These are phyloP conservation scores for Citrullus mucosospermus DNA, from an alignment of 306 rosid genomes.

Conservation along the genomic window DNA sequence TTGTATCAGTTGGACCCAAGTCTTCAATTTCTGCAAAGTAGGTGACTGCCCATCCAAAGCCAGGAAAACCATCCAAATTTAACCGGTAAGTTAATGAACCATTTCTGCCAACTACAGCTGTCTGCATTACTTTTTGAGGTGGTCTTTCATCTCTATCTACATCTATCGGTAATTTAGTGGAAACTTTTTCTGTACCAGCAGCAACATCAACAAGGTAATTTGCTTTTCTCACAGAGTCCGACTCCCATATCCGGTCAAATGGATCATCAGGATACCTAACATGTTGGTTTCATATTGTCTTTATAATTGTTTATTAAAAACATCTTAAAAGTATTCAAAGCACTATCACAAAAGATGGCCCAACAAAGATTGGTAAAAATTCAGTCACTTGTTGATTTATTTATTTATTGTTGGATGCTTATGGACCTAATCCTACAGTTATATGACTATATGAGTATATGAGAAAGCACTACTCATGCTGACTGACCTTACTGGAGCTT, in stretches of 20 bases:
- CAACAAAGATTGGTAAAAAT: background rate
- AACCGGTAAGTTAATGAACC: slow-evolving; percentile 85
- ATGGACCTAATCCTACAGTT: background rate
- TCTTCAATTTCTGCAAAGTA: slow-evolving; percentile 97
- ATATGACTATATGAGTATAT: background rate
- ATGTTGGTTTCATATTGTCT: background rate
- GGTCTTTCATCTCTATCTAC: slow-evolving; percentile 59
- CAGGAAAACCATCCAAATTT: slow-evolving; percentile 91
- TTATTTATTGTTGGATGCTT: background rate
- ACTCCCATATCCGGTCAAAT: slow-evolving; percentile 89
- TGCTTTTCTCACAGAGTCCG: slow-evolving; percentile 85
- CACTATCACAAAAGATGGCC: background rate
- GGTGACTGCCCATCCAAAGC: slow-evolving; percentile 64
- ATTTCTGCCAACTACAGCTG: slow-evolving; percentile 77
- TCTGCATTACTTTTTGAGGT: slow-evolving; percentile 88
- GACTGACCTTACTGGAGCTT: slow-evolving; percentile 62
- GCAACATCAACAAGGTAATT: slow-evolving; percentile 94
- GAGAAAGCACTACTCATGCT: background rate
- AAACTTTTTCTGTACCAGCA: slow-evolving; percentile 63
- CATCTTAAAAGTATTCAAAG: background rate
- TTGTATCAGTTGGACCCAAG: slow-evolving; percentile 42
- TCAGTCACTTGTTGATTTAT: background rate
- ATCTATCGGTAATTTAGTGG: slow-evolving; percentile 54
- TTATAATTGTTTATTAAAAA: background rate
- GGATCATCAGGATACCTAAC: slow-evolving; percentile 93